Percentiles rank a stretch among this genome's conserved stretches.
Evolutionary conservation across 140 eudicot genomes (phyloP).

Genomic region (Bidens hawaiensis): DNA sequence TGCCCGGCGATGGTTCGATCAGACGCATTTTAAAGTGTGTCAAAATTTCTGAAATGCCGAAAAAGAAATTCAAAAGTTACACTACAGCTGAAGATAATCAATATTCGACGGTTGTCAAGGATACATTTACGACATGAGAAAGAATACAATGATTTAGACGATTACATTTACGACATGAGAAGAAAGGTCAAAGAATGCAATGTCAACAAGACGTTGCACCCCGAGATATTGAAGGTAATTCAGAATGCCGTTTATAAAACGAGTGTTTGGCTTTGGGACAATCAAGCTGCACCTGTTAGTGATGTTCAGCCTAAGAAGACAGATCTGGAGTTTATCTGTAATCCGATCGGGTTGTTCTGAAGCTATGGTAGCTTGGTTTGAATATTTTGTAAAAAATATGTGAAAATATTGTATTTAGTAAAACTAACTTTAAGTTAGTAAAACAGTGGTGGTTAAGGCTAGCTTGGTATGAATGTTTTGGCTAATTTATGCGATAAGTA

Average conservation of each 20-base stretch:
- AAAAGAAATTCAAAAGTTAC: neutral
- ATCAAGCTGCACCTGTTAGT: neutral
- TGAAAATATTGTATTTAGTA: too few relatives aligned
- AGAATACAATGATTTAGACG: conserved; percentile 7
- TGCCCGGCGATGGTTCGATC: too few relatives aligned
- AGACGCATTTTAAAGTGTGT: too few relatives aligned
- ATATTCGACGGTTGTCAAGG: neutral
- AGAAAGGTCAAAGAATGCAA: conserved; percentile 1
- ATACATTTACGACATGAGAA: too few relatives aligned
- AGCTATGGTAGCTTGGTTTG: too few relatives aligned
- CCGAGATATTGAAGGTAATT: neutral
- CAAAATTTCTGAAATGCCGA: conserved; percentile 9
- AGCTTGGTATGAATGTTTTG: too few relatives aligned
- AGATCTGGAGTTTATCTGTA: conserved; percentile 4
- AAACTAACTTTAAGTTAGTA: too few relatives aligned
- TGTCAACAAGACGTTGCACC: neutral
- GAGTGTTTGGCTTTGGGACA: neutral
- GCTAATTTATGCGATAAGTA: too few relatives aligned
- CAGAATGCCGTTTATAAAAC: neutral
- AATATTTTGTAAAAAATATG: too few relatives aligned
- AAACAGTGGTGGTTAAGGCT: too few relatives aligned
- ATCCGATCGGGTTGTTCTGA: neutral
- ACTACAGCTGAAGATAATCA: neutral
- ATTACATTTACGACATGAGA: conserved; percentile 3
- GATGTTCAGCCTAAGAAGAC: conserved; percentile 4